These are phyloP conservation scores for Xylariaceae sp. DNA, from an alignment of 2,329 filamentous ascomycete species.

Conservation along the genomic window DNA sequence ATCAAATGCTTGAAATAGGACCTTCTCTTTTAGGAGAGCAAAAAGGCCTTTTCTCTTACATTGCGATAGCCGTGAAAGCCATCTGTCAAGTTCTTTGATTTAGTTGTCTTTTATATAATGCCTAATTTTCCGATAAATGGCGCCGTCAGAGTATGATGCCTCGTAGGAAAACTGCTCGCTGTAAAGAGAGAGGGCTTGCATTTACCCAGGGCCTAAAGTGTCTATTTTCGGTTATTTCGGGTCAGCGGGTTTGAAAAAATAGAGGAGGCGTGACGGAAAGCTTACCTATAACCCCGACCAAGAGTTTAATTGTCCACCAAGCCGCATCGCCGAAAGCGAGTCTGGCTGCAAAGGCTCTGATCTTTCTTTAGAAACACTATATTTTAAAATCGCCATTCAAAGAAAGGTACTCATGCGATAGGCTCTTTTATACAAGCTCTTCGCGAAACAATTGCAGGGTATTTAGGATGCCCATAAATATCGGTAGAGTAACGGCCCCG, in stretches of 20 bases:
- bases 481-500: neutral
- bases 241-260: neutral
- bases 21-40: neutral
- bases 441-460: neutral
- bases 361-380: neutral
- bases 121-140: neutral
- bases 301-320: neutral
- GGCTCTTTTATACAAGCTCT: neutral
- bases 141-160: neutral
- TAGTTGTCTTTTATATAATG: neutral
- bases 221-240: neutral
- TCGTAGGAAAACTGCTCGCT: neutral
- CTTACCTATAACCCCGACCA: neutral
- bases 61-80: neutral
- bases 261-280: neutral
- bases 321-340: neutral
- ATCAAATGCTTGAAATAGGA: neutral
- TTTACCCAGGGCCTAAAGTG: neutral
- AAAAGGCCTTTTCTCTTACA: neutral
- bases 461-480: neutral
- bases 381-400: neutral
- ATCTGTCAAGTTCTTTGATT: neutral
- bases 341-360: neutral
- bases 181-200: neutral
- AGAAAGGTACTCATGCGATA: neutral